Base-by-base conservation (phyloP, 2,329 filamentous ascomycete genomes). In the Sporothrix schenckii region DNA sequence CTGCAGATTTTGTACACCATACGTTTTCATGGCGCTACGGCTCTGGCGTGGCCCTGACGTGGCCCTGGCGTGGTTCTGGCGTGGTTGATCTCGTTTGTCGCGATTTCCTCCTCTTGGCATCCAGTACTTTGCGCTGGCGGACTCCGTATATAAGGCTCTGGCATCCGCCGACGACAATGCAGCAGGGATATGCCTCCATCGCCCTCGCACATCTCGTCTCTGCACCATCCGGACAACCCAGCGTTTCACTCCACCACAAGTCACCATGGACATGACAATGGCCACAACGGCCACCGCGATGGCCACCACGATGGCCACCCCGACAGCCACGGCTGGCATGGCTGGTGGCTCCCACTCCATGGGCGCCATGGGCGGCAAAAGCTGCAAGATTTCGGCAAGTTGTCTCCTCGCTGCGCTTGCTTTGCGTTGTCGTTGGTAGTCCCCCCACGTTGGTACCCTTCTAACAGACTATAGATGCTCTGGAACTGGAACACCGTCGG, bases 401-500 rank as follows among this genome's bases (percentile, higher is more conserved):
- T 27, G 27, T 21, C 21, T 21, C 49, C 16, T 34, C 61, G 44
- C 44, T 50, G 27, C 44, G 44, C n/a, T 47, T 27, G 9, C 21
- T 19, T 47, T 16, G 1, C 14, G 47, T 41, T 21, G 3, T 49
- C 16, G 16, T 27, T 21, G 39, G 50, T n/a, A n/a, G n/a, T n/a
- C 27, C 21, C 27, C 41, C 14, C 11, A 44, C 41, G 11, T 14
- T 13, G 10, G 11, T 1, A 16, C 24, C 47, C 47, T 4, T n/a
- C 68, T 21, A 21, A 27, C 49, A 4, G 2, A 4, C 3, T 9
- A 44, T 9, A 70, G 70, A 93, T 93, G 91, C 82, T 92, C 53
- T 92, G 91, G 90, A 93, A 93, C 79, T 92, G 90, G 89, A 84
- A 91, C 78, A 90, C 89, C 3, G 82, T 91, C 77, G 88, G 91